These are phyloP conservation scores for Melaleuca quinquenervia DNA, from an alignment of 345 rosid species.

Conservation along the genomic window DNA sequence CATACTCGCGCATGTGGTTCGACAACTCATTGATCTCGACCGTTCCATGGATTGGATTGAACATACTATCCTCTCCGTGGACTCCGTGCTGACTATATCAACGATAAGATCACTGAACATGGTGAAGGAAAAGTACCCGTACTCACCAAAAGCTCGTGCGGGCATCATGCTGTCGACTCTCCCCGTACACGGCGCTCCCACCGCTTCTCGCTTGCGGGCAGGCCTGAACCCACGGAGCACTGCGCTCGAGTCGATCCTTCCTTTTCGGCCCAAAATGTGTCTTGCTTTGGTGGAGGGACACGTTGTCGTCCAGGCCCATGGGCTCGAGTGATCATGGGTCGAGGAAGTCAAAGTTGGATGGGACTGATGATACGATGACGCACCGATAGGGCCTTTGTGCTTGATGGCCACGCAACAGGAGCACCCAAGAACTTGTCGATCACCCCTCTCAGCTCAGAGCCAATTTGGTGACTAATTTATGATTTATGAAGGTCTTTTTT, in stretches of 20 bases:
- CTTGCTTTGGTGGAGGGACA: not conserved
- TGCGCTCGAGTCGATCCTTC: not conserved
- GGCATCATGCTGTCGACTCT: not conserved
- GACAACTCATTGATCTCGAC: slow-evolving; percentile 40
- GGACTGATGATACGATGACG: not conserved
- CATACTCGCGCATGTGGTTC: slow-evolving; percentile 29
- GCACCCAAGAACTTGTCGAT: not conserved
- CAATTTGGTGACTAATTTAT: not conserved
- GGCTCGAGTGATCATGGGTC: not conserved
- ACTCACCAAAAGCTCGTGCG: not conserved
- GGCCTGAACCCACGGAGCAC: not conserved
- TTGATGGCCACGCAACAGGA: slow-evolving; percentile 1
- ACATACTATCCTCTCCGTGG: not conserved
- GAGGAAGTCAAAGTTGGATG: not conserved
- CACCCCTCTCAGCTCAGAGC: not conserved
- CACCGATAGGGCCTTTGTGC: not conserved
- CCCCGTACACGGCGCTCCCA: not conserved
- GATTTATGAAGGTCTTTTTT: not conserved
- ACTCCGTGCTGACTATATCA: not conserved
- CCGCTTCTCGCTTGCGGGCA: not conserved
- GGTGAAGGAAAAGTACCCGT: not conserved
- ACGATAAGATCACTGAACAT: not conserved
- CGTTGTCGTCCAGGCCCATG: not conserved
- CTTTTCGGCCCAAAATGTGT: not conserved
- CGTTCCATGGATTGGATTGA: slow-evolving; percentile 4